phyloP scores from a whole-genome alignment of 2,329 filamentous ascomycete species.

The Aspergillus fumigatiaffinis region DNA sequence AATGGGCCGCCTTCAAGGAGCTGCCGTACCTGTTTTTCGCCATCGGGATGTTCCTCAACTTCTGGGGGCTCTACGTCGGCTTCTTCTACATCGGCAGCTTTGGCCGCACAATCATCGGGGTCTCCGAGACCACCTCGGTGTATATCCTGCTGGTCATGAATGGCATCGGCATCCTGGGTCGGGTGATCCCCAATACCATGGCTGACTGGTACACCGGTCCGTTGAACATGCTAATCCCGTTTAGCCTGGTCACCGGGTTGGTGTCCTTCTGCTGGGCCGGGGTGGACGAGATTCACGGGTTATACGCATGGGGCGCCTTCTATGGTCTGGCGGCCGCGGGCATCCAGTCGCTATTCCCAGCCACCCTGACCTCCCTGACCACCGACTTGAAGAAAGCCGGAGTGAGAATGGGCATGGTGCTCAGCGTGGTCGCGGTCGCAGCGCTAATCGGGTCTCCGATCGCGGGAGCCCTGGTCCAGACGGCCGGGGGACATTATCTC shows the following conservation, averaged over 20 bases:
- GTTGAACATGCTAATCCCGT: conserved; percentile 58
- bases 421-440: conserved; percentile 52
- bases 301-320: conserved; percentile 61
- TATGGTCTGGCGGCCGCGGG: conserved; percentile 63
- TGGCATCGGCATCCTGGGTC: conserved; percentile 56
- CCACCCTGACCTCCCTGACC: conserved; percentile 54
- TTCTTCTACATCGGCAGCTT: conserved; percentile 49
- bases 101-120: conserved; percentile 35
- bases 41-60: conserved; percentile 43
- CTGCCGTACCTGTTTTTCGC: conserved; percentile 44
- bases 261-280: conserved; percentile 56
- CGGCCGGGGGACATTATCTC: conserved; percentile 44
- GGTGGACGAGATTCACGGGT: conserved; percentile 45
- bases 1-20: conserved; percentile 51
- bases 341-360: conserved; percentile 65
- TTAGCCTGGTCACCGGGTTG: conserved; percentile 40
- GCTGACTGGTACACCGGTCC: conserved; percentile 57
- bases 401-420: conserved; percentile 55
- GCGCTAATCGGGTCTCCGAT: conserved; percentile 54
- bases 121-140: conserved; percentile 47
- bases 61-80: conserved; percentile 53
- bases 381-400: conserved; percentile 51
- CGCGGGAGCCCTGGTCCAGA: conserved; percentile 50
- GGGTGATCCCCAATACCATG: conserved; percentile 55
- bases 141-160: conserved; percentile 64